Percentiles rank a stretch among this genome's conserved stretches.
Evolutionary conservation across 352 stramenopile genomes (phyloP).

Genomic region (Phytophthora pini): DNA sequence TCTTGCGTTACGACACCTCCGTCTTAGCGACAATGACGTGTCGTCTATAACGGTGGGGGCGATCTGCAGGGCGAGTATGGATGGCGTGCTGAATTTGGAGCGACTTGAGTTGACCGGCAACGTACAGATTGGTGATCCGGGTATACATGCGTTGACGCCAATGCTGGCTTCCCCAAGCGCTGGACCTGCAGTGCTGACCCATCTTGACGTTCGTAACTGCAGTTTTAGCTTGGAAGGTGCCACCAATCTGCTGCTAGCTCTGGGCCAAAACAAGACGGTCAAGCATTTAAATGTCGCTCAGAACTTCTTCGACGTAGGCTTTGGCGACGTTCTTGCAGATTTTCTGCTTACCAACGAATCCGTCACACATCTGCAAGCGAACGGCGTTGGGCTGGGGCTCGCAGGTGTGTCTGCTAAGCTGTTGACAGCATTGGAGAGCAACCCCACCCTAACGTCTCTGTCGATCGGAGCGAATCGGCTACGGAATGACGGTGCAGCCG

Average conservation of each 20-base stretch:
- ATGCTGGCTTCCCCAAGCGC: slow-evolving; percentile 55
- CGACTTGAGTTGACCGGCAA: slow-evolving; percentile 74
- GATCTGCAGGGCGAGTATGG: slow-evolving; percentile 55
- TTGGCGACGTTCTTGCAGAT: slow-evolving; percentile 74
- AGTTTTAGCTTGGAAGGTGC: slow-evolving; percentile 71
- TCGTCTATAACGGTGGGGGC: slow-evolving; percentile 49
- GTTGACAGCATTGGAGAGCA: slow-evolving; percentile 53
- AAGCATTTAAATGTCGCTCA: slow-evolving; percentile 71
- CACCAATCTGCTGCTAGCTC: slow-evolving; percentile 59
- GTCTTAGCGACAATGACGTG: slow-evolving; percentile 71
- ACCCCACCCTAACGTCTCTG: slow-evolving; percentile 53
- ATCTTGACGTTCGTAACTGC: slow-evolving; percentile 77
- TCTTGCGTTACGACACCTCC: slow-evolving; percentile 49
- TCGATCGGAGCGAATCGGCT: slow-evolving; percentile 77
- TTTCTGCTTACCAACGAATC: slow-evolving; percentile 67
- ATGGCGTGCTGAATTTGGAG: slow-evolving; percentile 57
- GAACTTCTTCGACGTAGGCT: slow-evolving; percentile 72
- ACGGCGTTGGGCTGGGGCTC: slow-evolving; percentile 69
- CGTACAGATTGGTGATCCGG: slow-evolving; percentile 63
- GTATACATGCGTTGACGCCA: slow-evolving; percentile 66
- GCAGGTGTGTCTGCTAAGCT: slow-evolving; percentile 58
- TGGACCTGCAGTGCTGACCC: slow-evolving; percentile 38
- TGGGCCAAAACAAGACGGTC: slow-evolving; percentile 59
- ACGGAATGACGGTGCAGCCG: slow-evolving; percentile 56
- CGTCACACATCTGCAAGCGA: slow-evolving; percentile 56